Percentiles rank a stretch among this genome's conserved stretches.
Conservation (phyloP, 2,329 filamentous ascomycete species). For the Fusarium sp. region DNA sequence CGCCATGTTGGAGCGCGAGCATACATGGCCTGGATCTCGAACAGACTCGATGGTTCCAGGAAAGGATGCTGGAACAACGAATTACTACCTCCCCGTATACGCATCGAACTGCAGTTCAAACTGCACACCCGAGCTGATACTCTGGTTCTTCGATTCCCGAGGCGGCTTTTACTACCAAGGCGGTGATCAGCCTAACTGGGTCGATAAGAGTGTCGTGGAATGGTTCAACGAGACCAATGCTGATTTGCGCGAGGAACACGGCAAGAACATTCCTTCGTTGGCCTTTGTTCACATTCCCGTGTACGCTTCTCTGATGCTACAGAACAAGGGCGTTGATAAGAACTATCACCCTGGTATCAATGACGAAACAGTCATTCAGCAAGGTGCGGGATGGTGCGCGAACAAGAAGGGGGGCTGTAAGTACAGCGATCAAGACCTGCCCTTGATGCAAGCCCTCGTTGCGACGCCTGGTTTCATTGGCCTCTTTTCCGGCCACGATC, state of each 20-base stretch:
- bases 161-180: conserved; percentile 62
- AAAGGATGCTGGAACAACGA: conserved; percentile 48
- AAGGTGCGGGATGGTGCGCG: conserved; percentile 55
- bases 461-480: conserved; percentile 64
- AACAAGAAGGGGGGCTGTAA: conserved; percentile 50
- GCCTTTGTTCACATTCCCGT: conserved; percentile 61
- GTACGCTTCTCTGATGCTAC: conserved; percentile 41
- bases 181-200: conserved; percentile 52
- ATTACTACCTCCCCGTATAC: conserved; percentile 56
- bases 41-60: conserved; percentile 37
- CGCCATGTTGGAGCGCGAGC: conserved; percentile 37
- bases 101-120: conserved; percentile 41
- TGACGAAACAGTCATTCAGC: conserved; percentile 54
- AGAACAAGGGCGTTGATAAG: conserved; percentile 46
- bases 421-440: conserved; percentile 62
- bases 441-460: conserved; percentile 70
- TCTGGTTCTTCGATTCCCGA: conserved; percentile 77
- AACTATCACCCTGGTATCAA: conserved; percentile 57
- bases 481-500: conserved; percentile 73
- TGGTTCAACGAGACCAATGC: conserved; percentile 55
- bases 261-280: conserved; percentile 53
- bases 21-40: conserved; percentile 34
- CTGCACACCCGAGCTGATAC: conserved; percentile 54
- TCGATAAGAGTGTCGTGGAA: conserved; percentile 52
- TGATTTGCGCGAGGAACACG: conserved; percentile 41